Evolutionary conservation across 306 rosid species (phyloP).

Genomic region (Lupinus albus): DNA sequence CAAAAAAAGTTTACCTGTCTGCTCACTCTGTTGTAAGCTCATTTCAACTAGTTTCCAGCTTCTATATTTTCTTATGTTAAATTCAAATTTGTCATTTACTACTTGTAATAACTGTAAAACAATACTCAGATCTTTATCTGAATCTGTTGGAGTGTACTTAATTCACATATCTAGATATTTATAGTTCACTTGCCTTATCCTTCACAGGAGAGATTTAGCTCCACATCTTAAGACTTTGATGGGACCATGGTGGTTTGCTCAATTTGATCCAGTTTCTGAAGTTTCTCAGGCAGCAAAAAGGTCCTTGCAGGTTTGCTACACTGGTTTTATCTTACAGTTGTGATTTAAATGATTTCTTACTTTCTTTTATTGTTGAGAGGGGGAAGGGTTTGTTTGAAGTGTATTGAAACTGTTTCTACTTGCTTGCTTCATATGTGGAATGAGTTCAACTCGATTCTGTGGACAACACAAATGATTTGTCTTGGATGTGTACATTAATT

Average conservation of each 20-base stretch:
- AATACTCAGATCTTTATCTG: slow-evolving; percentile 3
- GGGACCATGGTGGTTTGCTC: slow-evolving; percentile 99
- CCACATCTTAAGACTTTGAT: slow-evolving; percentile 86
- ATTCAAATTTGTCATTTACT: slow-evolving; percentile 12
- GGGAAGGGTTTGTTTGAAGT: slow-evolving; percentile 14
- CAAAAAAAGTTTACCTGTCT: slow-evolving; percentile 3
- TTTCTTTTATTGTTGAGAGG: slow-evolving; percentile 18
- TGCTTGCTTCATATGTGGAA: slow-evolving; percentile 26
- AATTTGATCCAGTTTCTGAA: slow-evolving; percentile 89
- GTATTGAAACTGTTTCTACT: not conserved
- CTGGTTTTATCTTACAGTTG: slow-evolving; percentile 31
- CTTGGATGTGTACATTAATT: not conserved
- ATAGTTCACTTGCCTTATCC: slow-evolving; percentile 36
- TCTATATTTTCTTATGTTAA: slow-evolving; percentile 26
- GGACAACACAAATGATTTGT: not conserved
- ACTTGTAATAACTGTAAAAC: slow-evolving; percentile 18
- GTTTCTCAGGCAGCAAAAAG: slow-evolving; percentile 89
- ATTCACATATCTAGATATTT: slow-evolving; percentile 24
- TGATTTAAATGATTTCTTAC: slow-evolving; percentile 25
- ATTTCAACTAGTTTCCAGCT: slow-evolving; percentile 23
- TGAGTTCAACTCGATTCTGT: slow-evolving; percentile 30
- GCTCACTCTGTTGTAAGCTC: slow-evolving; percentile 29
- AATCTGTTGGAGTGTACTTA: slow-evolving; percentile 30
- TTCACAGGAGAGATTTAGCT: slow-evolving; percentile 89
- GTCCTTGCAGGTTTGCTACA: slow-evolving; percentile 83